A percentile compares a stretch with the other conserved stretches of the same genome.
Conservation (phyloP, 768 basidiomycete species). For the Phylloporus sp. region DNA sequence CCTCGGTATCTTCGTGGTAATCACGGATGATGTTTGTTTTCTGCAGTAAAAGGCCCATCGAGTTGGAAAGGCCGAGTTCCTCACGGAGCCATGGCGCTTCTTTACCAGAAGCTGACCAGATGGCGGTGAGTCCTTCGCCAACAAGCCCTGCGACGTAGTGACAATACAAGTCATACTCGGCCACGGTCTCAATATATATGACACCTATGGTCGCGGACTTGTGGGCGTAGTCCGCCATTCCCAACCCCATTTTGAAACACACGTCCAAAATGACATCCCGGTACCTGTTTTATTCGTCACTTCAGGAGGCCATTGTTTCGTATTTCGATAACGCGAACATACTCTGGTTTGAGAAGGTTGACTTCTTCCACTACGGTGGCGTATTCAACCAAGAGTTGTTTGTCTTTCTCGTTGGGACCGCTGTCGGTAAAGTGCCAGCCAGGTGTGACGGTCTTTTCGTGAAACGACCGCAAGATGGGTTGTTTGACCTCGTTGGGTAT, state of each 20-base stretch:
- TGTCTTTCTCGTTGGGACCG: slow-evolving; percentile 87
- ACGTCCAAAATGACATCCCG: slow-evolving; percentile 81
- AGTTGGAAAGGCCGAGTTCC: slow-evolving; percentile 87
- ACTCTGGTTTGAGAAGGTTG: slow-evolving; percentile 62
- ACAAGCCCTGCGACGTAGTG: slow-evolving; percentile 98
- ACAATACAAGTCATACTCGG: slow-evolving; percentile 96
- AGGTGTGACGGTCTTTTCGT: slow-evolving; percentile 70
- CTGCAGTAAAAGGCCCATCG: slow-evolving; percentile 93
- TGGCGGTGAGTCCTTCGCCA: slow-evolving; percentile 87
- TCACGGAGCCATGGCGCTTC: slow-evolving; percentile 69
- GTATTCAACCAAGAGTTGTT: slow-evolving; percentile 81
- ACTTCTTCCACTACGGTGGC: slow-evolving; percentile 78
- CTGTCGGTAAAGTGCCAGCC: slow-evolving; percentile 85
- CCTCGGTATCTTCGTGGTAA: slow-evolving; percentile 85
- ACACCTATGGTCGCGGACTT: slow-evolving; percentile 68
- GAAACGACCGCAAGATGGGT: slow-evolving; percentile 77
- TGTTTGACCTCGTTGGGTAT: slow-evolving; percentile 84
- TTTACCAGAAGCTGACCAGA: slow-evolving; percentile 83
- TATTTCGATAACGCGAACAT: not conserved
- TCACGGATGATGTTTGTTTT: slow-evolving; percentile 99
- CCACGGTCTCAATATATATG: slow-evolving; percentile 67
- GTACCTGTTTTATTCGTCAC: slow-evolving; percentile 45
- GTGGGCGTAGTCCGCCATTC: slow-evolving; percentile 96
- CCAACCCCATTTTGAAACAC: slow-evolving; percentile 79
- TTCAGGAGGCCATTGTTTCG: not conserved